A percentile compares a stretch with the other conserved stretches of the same genome.
Evolutionary conservation across 2,329 filamentous ascomycete genomes (phyloP).

Genomic region (Beauveria sp.): DNA sequence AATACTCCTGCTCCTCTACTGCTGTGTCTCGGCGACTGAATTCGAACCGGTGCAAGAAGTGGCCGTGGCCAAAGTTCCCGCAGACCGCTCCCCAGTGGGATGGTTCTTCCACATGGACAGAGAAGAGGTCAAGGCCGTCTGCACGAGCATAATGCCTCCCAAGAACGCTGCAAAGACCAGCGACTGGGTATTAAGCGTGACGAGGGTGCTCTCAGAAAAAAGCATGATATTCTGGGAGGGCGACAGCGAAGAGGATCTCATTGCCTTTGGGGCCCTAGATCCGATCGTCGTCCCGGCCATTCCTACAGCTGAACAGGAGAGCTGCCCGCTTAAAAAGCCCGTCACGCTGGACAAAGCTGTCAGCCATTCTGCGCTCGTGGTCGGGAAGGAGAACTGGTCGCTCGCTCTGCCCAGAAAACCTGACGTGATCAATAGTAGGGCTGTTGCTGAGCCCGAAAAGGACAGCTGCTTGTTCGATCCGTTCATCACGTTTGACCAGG

Average conservation of each 20-base stretch:
- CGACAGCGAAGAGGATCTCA: not conserved
- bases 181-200: not conserved
- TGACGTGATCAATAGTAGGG: too few species aligned
- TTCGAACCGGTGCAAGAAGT: not conserved
- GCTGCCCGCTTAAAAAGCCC: too few species aligned
- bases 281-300: too few species aligned
- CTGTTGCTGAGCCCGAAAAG: not conserved
- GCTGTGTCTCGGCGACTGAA: not conserved
- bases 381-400: too few species aligned
- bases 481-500: too few species aligned
- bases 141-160: not conserved
- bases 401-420: too few species aligned
- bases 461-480: too few species aligned
- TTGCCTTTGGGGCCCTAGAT: conserved; percentile 2
- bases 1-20: not conserved
- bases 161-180: not conserved
- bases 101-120: conserved; percentile 4
- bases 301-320: too few species aligned
- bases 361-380: too few species aligned
- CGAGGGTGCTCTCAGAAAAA: not conserved
- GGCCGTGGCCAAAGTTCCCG: not conserved
- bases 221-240: not conserved
- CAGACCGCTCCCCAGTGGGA: not conserved
- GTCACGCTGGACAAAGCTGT: too few species aligned
- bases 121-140: not conserved